Base-by-base conservation (phyloP, 116 monocot genomes). In the Phalaenopsis hybrid region DNA sequence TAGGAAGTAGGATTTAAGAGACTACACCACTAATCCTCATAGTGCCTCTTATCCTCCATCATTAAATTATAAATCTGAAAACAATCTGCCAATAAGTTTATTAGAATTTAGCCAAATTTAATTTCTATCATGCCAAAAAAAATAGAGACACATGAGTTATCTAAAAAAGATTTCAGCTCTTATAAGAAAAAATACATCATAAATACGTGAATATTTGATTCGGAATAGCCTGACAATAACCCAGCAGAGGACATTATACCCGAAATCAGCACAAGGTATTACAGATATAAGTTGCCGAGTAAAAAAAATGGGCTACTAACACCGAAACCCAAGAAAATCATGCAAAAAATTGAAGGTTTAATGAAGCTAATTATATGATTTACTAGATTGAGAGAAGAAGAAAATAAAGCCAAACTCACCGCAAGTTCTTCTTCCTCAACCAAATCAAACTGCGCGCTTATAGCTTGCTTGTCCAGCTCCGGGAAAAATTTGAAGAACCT, bases 401-500 rank as follows among this genome's bases (percentile, higher is more conserved):
- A 23, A 17, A 33, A 77, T 16, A 51, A 18, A 79, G 33, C 33
- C 6, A 15, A 75, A 78, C 84, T 41, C 23, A 98, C 97, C 91
- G 84, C 90, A 17, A 98, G 91, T 57, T 98, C 94, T 8, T 90
- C 90, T 77, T 93, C 90, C 79, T 98, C 97, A 21, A 98, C 79
- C 17, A 98, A 83, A 83, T 98, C 97, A 77, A 98, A 98, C 84
- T 84, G 90, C 25, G 94, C 93, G 23, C 82, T 86, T 52, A 89
- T 82, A 33, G 97, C 94, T 69, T 84, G 69, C 59, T 61, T 85
- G 17, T 88, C 88, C 41, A 93, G 90, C 57, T 68, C 81, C 0
- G 94, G 97, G 80, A 98, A 98, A 85, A 88, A 91, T 85, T 90
- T 92, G 79, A 93, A 94, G 84, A 93, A 98, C 83, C 92, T 90